Base-by-base conservation (phyloP, 495 filamentous ascomycete species). In the Hypomontagnella submonticulosa region DNA sequence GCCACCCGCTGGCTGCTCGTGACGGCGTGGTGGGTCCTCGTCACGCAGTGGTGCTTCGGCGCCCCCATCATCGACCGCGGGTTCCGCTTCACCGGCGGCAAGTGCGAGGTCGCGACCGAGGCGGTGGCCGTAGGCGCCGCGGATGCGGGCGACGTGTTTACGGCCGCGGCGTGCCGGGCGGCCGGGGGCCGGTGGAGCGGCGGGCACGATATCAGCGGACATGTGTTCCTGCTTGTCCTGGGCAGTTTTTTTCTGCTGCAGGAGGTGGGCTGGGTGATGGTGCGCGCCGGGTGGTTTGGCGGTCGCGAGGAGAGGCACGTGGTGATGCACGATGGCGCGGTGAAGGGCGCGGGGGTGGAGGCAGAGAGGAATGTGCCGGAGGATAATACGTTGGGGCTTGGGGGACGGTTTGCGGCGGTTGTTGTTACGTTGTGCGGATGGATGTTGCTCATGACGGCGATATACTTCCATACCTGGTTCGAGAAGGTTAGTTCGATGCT, bases 381-480 rank as follows among this genome's bases (percentile, higher is more conserved):
- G 19, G 74, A 75, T 20, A 61, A 16, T 15, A 61, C 66, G 59
- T 71, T 79, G 54, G 79, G 80, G 4, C 55, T 78, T 5, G 81
- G 78, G 0, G 78, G 80, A 23, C 84, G 70, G 66, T 73, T 80
- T 12, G 82, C 79, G 7, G 64, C 86, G 72, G 84, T 70, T 41
- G 72, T 87, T 65, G 71, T 88, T 67, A 86, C 77, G 4, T 66
- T 97, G 71, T 89, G 87, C 60, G 88, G 86, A 84, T 97, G 92
- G 90, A 98, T 98, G 94, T 75, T 97, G 75, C 81, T 97, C 47
- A 99, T 99, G 95, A 99, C 95, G 40, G 92, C 93, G 9, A 90
- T 92, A 42, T 97, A 93, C 80, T 99, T 99, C 60, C 95, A 99
- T 75, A 97, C 95, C 4, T 97, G 94, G 95, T 88, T 93, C 72